Evolutionary conservation across 176 grass and related monocot genomes (phyloP), one percentile per base, ranked within the genome.

Genomic region (Tuctoria greenei): DNA sequence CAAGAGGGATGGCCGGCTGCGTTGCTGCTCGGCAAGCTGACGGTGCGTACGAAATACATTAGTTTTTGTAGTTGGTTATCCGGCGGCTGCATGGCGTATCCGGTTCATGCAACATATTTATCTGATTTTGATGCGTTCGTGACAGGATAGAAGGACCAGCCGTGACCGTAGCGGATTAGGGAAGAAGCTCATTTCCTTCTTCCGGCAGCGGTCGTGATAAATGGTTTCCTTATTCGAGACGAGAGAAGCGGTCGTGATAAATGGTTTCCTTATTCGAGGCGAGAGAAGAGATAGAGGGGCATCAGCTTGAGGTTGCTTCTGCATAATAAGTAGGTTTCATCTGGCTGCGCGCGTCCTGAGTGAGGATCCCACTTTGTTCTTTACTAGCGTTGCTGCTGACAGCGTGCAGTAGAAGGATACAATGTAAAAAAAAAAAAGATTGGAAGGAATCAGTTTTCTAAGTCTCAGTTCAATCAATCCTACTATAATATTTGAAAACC

Each of bases 1-100:
- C 57, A 47, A 63, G 49, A 44, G 38, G 20, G 67, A 8, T 56
- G 74, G 82, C 47, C 82, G 74, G 74, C 66, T 45, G 66, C 82
- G 10, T 41, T 6, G 76, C 57, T 71, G 20, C 56, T 78, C 59
- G 50, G 67, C 74, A 78, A 27, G 38, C 21, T 72, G 46, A 84
- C 61, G 69, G 69, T 81, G 6, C 10, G 26, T 34, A 47, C 41
- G 7, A 46, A 7, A 26, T 1, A 21, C 26, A 20, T 13, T 42
- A 7, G 16, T 41, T 35, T 36, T 49, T 51, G 2, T 20, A 20
- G 6, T 17, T 46, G 1, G 8, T 43, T 50, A 18, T 50, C 13
- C 44, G 15, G n/a, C n/a, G n/a, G n/a, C n/a, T n/a, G n/a, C n/a
- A n/a, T n/a, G n/a, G 42, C 42, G 1, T 16, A 7, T n/a, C 4